Evolutionary conservation across 495 filamentous ascomycete genomes (phyloP), one percentile per base, ranked within the genome.

Genomic region (Lasiosphaeris hirsuta): DNA sequence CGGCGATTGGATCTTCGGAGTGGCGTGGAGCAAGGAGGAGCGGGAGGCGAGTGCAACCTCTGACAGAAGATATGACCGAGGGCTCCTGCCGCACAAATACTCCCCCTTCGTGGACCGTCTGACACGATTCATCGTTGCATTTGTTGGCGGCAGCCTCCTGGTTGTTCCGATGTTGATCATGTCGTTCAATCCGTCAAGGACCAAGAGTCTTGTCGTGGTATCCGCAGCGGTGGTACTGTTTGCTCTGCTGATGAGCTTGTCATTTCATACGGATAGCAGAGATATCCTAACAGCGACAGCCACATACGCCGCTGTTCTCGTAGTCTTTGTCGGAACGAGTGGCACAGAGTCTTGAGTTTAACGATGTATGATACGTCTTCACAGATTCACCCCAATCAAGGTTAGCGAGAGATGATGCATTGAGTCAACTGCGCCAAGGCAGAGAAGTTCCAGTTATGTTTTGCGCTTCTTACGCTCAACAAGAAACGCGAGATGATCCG

Each of bases 291-390:
- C 64, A 3, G 23, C 64, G 7, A 64, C 64, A 13, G 58, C 63
- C 7, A 68, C 63, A 11, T 68, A 67, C 39, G 57, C 62, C 4
- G 64, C 64, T n/a, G 62, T 67, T 0, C 33, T 67, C 13, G 64
- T 67, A 5, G 64, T 67, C 7, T 67, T 67, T 51, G 63, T 64
- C 1, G 61, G 58, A 17, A 50, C 47, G 23, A 50, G 19, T 10
- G n/a, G n/a, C n/a, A n/a, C n/a, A n/a, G n/a, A n/a, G n/a, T n/a
- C n/a, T n/a, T n/a, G n/a, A n/a, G n/a, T n/a, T n/a, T n/a, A n/a
- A n/a, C n/a, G n/a, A n/a, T n/a, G n/a, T n/a, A n/a, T n/a, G n/a
- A n/a, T n/a, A n/a, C n/a, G n/a, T n/a, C n/a, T n/a, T n/a, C n/a
- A n/a, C n/a, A n/a, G n/a, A n/a, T n/a, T n/a, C n/a, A n/a, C n/a